A percentile compares a stretch with the other conserved stretches of the same genome.
Evolutionary conservation across 129 eudicot species (phyloP).

Genomic region (Arctium minus): DNA sequence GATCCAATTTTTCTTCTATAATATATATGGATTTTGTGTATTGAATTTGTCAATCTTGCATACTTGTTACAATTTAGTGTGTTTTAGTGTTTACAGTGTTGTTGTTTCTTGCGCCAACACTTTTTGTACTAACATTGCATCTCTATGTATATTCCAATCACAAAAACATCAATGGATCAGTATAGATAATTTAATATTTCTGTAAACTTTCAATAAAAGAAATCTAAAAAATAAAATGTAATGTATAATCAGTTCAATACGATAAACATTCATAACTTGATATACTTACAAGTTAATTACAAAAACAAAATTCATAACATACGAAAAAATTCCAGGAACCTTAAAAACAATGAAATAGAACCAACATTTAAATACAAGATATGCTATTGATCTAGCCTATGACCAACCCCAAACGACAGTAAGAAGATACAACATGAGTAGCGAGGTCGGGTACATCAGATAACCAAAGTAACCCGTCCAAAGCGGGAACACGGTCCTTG

Average conservation of each 20-base stretch:
- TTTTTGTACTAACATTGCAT: too few relatives aligned
- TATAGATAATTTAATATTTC: neutral
- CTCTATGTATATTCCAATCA: neutral
- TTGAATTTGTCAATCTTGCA: too few relatives aligned
- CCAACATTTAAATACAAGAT: neutral
- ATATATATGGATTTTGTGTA: too few relatives aligned
- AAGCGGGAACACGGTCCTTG: conserved; percentile 46
- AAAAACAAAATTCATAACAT: neutral
- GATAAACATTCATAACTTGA: neutral
- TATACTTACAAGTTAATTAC: neutral
- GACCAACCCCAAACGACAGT: conserved; percentile 51
- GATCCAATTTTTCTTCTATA: neutral
- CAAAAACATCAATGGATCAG: neutral
- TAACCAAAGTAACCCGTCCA: conserved; percentile 59
- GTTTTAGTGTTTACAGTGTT: too few relatives aligned
- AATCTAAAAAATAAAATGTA: neutral
- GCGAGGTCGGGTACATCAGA: conserved; percentile 50
- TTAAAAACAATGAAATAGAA: neutral
- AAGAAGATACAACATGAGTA: conserved; percentile 49
- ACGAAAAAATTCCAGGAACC: neutral
- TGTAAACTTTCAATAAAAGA: neutral
- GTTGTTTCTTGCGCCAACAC: too few relatives aligned
- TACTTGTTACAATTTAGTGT: too few relatives aligned
- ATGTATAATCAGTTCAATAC: neutral
- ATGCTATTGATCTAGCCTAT: conserved; percentile 6